Evolutionary conservation across 2,329 filamentous ascomycete species (phyloP).

Genomic region (Amesomyces nigricolor): DNA sequence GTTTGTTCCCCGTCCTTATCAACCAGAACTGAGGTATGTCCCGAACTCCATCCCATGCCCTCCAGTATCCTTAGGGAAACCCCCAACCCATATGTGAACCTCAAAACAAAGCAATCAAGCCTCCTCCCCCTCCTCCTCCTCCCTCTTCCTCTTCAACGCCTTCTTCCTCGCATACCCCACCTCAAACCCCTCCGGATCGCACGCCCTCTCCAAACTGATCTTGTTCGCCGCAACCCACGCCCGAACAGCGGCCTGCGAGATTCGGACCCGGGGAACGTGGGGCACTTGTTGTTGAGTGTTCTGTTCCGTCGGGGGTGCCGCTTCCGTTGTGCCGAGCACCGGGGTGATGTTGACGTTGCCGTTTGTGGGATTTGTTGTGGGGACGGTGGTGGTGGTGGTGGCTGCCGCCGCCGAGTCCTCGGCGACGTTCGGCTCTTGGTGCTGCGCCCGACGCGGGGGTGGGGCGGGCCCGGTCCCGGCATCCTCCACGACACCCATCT

Average conservation of each 20-base stretch:
- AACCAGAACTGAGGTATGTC: too few relatives aligned
- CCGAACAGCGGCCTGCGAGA: slow-evolving; percentile 54
- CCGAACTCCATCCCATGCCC: too few relatives aligned
- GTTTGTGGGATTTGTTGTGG: background rate
- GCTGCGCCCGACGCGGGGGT: slow-evolving; percentile 31
- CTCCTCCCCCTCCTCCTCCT: slow-evolving; percentile 32
- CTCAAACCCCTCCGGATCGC: slow-evolving; percentile 70
- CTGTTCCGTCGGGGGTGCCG: background rate
- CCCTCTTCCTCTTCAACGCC: slow-evolving; percentile 30
- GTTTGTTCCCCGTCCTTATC: too few relatives aligned
- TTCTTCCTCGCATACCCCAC: slow-evolving; percentile 57
- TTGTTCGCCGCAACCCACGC: slow-evolving; percentile 60
- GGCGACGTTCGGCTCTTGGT: slow-evolving; percentile 6
- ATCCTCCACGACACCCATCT: slow-evolving; percentile 69
- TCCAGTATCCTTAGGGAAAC: too few relatives aligned
- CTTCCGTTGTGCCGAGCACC: background rate
- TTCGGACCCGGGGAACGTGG: slow-evolving; percentile 41
- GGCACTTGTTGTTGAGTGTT: background rate
- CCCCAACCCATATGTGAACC: too few relatives aligned
- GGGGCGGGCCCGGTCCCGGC: slow-evolving; percentile 42
- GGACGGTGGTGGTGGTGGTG: background rate
- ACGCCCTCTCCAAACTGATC: slow-evolving; percentile 59
- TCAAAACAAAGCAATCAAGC: background rate
- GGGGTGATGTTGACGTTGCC: background rate
- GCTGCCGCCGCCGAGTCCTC: slow-evolving; percentile 13